Base-by-base conservation (phyloP, 2,329 filamentous ascomycete species). In the Monosporascus sp. region DNA sequence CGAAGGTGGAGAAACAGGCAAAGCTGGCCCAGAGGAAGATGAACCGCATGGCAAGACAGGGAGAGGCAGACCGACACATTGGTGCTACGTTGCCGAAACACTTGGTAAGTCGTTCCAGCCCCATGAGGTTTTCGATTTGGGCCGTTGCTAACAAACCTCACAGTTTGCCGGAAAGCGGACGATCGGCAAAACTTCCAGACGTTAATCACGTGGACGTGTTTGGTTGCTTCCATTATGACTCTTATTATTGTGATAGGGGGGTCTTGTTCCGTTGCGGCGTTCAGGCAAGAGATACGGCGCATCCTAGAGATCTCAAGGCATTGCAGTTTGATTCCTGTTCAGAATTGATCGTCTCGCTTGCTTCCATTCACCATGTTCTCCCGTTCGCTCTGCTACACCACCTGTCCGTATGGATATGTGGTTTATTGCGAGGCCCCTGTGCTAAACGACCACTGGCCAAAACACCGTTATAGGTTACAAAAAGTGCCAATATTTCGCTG, bases 21-120 rank as follows among this genome's bases (percentile, higher is more conserved):
- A 97, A 96, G 81, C 75, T 99, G 69, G 81, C 86, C 65, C 95
- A 99, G 85, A 91, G 93, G 81, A 93, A 91, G 83, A 97, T 95
- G 91, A 99, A 99, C 79, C 84, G 93, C 60, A 94, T 95, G 88
- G 94, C 94, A 45, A 86, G 92, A 72, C 90, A 95, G 80, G 94
- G 94, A 79, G 94, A 99, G 78, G 92, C 88, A 57, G 94, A 99
- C 80, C 85, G 95, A 69, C 93, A 97, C 75, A 84, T 85, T 57
- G 86, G 86, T 52, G 88, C 89, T 38, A 81, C 89, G 50, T 74
- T 96, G 72, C 83, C 86, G 57, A 99, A 96, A 77, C 94, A 97
- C 76, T 79, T 99, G 82, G 87, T 96, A 81, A 72, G 86, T 82
- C 62, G 58, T 44, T 15, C 38, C 49, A 20, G 36, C n/a, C 53